Evolutionary conservation across 2,329 filamentous ascomycete genomes (phyloP), one percentile per base, ranked within the genome.

Genomic region (Leptographium lundbergii): DNA sequence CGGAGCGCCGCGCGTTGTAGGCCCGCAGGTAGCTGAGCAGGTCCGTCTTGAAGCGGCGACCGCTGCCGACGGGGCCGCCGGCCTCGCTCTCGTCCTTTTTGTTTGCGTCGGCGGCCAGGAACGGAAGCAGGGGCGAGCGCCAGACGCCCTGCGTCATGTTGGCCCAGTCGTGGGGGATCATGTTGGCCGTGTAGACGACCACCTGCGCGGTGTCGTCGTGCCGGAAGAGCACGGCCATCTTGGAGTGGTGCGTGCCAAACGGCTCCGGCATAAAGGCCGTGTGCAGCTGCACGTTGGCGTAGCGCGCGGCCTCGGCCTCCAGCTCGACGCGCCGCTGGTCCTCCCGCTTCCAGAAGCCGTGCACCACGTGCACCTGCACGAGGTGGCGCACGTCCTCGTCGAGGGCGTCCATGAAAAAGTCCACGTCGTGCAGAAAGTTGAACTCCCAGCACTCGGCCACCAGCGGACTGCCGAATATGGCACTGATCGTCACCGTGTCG

Each of bases 141-240:
- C 91, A 96, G 6, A 88, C 81, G 1, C 83, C 89, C 69, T 96
- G 90, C 0, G 85, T 88, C 87, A 95, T 88, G 65, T 94, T 94
- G 1, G 77, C 80, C 91, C 91, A 96, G 69, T 96, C 91, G 59
- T 85, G 84, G 4, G 78, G 68, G n/a, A 95, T 92, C 86, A 95
- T 90, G 65, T 96, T 96, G 22, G 91, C 89, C 0, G 91, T 96
- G 65, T 95, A 89, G 34, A 96, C 91, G 59, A 95, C 72, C 6
- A 96, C 74, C 71, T 95, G 87, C 0, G 86, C 88, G 0, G 78
- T 81, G 62, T 87, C 83, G 67, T 95, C 89, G 68, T 88, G 84
- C 6, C 88, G 81, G 62, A 95, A 76, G 4, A 95, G 71, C n/a
- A 95, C 75, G 70, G 95, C 81, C 88, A 95, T 94, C 71, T 95